These are phyloP conservation scores for Turritis glabra DNA, from an alignment of 345 rosid species.

Conservation along the genomic window DNA sequence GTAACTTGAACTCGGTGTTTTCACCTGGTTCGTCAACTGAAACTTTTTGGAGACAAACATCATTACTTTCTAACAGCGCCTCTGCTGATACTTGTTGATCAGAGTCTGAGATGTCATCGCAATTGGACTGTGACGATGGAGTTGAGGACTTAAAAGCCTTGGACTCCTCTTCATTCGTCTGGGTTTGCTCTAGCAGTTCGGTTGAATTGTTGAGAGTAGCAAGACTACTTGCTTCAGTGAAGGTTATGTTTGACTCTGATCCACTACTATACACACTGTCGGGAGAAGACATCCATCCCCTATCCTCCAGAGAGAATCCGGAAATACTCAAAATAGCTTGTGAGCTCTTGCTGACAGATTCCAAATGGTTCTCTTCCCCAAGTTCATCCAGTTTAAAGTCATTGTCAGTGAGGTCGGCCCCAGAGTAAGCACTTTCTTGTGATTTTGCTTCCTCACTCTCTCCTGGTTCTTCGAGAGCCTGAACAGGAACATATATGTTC, in stretches of 20 bases:
- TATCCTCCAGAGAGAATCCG: conserved; percentile 54
- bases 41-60: conserved; percentile 26
- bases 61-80: conserved; percentile 35
- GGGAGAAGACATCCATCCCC: conserved; percentile 85
- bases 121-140: conserved; percentile 46
- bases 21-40: conserved; percentile 35
- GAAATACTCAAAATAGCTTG: conserved; percentile 40
- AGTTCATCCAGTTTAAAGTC: conserved; percentile 46
- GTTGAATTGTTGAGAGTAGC: conserved; percentile 43
- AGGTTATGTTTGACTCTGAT: conserved; percentile 50
- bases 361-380: conserved; percentile 47
- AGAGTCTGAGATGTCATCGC: conserved; percentile 33
- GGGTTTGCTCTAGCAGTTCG: conserved; percentile 39
- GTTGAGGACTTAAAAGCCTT: conserved; percentile 24
- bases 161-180: conserved; percentile 32
- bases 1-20: conserved; percentile 30
- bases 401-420: conserved; percentile 50
- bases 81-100: conserved; percentile 26
- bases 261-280: conserved; percentile 64
- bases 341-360: conserved; percentile 46
- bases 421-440: conserved; percentile 50
- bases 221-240: conserved; percentile 45
- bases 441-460: conserved; percentile 70
- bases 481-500: conserved; percentile 4
- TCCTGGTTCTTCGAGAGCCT: conserved; percentile 67